Base-by-base conservation (phyloP, 1,139 yeast species). In the Yamadazyma buinensis region DNA sequence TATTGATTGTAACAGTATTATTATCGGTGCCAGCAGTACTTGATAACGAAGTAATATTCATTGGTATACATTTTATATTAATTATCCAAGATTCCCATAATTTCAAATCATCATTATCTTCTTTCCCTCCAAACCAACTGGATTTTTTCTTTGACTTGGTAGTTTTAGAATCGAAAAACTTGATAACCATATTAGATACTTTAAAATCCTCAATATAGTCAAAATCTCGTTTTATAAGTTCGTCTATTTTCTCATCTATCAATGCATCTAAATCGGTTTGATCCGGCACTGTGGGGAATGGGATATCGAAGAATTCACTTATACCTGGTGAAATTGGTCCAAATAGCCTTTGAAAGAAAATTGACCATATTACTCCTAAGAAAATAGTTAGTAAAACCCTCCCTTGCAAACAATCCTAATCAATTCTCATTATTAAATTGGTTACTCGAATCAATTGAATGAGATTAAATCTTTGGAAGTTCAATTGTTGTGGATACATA, bases 331-430 rank as follows among this genome's bases (percentile, higher is more conserved):
- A 57, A 17, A 83, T 65, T 2, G 82, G 74, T 0, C 92, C 90
- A 53, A 84, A 80, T 22, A 83, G 61, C 30, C 95, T 59, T 39
- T 80, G 78, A 53, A 84, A 84, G 54, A 84, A 75, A 19, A 84
- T 75, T 2, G 85, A 64, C 67, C 84, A 79, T 39, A 83, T 54
- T 24, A 82, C 55, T 4, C 87, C 92, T 65, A 37, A 3, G 11
- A 21, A 13, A 18, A 13, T 28, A 15, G 15, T 28, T 8, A 7
- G 18, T 17, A 17, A 15, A 12, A 24, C 26, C 5, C 15, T 24
- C 14, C 11, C n/a, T n/a, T n/a, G n/a, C n/a, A n/a, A 25, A 7
- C 7, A 23, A 14, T 24, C 15, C 7, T 24, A 11, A 11, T 15
- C n/a, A n/a, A n/a, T n/a, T n/a, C n/a, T n/a, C n/a, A n/a, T n/a